Evolutionary conservation across 352 stramenopile species (phyloP), one percentile per base, ranked within the genome.

Genomic region (Plasmopara muralis): DNA sequence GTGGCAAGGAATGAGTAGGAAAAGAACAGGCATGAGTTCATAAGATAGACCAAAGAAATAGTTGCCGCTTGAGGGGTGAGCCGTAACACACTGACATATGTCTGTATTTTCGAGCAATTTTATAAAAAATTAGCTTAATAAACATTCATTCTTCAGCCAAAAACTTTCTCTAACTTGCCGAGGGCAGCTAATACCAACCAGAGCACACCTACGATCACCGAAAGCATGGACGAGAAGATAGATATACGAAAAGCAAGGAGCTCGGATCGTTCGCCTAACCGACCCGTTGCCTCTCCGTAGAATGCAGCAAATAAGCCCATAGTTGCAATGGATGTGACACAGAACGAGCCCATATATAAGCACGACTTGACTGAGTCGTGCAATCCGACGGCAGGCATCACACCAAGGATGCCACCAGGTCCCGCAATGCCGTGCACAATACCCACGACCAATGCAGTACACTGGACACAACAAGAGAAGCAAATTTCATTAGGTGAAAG

Each of bases 271-370:
- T 87, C 74, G 43, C 77, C 76, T 9, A 88, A 59, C 1, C 76
- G 76, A 5, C 74, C 72, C 3, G 81, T 89, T 2, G 70, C 74
- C 53, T 87, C 81, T 37, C 90, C 86, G 59, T 96, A 97, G 7
- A 75, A 61, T 4, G 74, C 74, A 3, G 90, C 85, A 69, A 97
- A 97, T 0, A 76, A 46, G 18, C 88, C 90, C 90, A 97, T 97
- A 6, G 88, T 92, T 29, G 91, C 57, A 54, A 91, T 96, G 28
- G 72, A 90, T 34, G 73, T 91, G 4, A 86, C 31, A 57, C 88
- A 97, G 62, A 97, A 97, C 7, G 83, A 89, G 6, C 77, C 74
- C 28, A 97, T 60, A 67, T 97, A 97, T 53, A 87, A 68, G 34
- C 75, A 60, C 42, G 84, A 91, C 53, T 95, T 83, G 62, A 70